These are phyloP conservation scores for Chalciporus piperatus DNA, from an alignment of 768 basidiomycete species.

Conservation along the genomic window DNA sequence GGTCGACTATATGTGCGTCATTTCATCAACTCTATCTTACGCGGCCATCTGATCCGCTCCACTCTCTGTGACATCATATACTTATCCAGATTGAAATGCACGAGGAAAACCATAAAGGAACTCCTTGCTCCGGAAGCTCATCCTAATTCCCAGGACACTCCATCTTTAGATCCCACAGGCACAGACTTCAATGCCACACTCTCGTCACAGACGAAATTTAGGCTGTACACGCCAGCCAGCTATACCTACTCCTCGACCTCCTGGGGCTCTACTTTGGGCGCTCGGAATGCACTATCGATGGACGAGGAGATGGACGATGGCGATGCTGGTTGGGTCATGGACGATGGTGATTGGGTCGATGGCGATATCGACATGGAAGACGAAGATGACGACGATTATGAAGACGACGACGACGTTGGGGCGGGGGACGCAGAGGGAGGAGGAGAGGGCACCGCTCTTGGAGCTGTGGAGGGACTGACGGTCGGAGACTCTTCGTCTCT, in stretches of 20 bases:
- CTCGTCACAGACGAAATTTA: slow-evolving; percentile 24
- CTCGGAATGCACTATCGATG: slow-evolving; percentile 11
- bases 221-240: slow-evolving; percentile 34
- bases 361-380: slow-evolving; percentile 32
- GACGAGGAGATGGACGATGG: slow-evolving; percentile 20
- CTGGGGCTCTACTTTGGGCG: slow-evolving; percentile 11
- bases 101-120: slow-evolving; percentile 31
- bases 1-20: slow-evolving; percentile 32
- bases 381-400: slow-evolving; percentile 30
- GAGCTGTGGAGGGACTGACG: slow-evolving; percentile 13
- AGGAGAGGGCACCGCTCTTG: neutral
- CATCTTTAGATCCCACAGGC: neutral
- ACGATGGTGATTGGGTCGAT: slow-evolving; percentile 26
- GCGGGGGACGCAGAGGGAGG: slow-evolving; percentile 11
- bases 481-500: slow-evolving; percentile 2
- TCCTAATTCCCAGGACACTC: slow-evolving; percentile 1
- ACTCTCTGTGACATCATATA: neutral
- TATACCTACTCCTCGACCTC: slow-evolving; percentile 28
- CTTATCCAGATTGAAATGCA: slow-evolving; percentile 29
- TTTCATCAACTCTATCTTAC: slow-evolving; percentile 3
- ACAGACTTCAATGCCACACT: neutral
- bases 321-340: slow-evolving; percentile 19
- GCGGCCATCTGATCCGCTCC: slow-evolving; percentile 4
- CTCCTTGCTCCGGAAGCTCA: slow-evolving; percentile 29
- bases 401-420: slow-evolving; percentile 27